phyloP scores from a whole-genome alignment of 2,329 filamentous ascomycete species.

The Paecilomyces niveus region DNA sequence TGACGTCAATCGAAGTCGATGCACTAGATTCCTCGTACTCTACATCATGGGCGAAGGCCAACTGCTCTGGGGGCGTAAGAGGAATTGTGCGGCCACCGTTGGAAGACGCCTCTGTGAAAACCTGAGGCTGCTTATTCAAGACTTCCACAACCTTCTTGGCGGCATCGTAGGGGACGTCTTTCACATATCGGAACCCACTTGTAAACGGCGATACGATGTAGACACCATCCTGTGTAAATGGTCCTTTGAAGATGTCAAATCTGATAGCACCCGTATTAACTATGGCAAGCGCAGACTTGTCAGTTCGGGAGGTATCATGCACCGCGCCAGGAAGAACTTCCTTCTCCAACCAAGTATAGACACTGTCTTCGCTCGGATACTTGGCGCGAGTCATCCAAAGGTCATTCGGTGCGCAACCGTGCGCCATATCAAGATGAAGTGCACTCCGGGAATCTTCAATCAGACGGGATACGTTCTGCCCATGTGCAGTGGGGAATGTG shows the following conservation, averaged over 20 bases:
- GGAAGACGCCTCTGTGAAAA: conserved; percentile 26
- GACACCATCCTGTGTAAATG: conserved; percentile 80
- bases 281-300: conserved; percentile 60
- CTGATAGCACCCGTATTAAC: conserved; percentile 87
- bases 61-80: conserved; percentile 42
- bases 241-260: conserved; percentile 90
- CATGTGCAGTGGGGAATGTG: conserved; percentile 69
- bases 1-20: conserved; percentile 3
- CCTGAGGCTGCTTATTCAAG: conserved; percentile 51
- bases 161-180: conserved; percentile 70
- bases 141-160: conserved; percentile 61
- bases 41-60: conserved; percentile 17
- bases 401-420: conserved; percentile 75
- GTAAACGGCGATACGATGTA: conserved; percentile 85
- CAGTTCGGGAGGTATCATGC: conserved; percentile 49
- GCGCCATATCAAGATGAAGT: conserved; percentile 64
- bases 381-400: conserved; percentile 75
- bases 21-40: conserved; percentile 6
- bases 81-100: conserved; percentile 15
- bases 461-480: conserved; percentile 61
- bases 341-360: conserved; percentile 74
- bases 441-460: conserved; percentile 64
- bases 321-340: conserved; percentile 65
- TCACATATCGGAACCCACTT: conserved; percentile 68
- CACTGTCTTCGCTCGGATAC: conserved; percentile 65